phyloP scores from a whole-genome alignment of 106 monocot genomes.

The Ottelia alismoides region DNA sequence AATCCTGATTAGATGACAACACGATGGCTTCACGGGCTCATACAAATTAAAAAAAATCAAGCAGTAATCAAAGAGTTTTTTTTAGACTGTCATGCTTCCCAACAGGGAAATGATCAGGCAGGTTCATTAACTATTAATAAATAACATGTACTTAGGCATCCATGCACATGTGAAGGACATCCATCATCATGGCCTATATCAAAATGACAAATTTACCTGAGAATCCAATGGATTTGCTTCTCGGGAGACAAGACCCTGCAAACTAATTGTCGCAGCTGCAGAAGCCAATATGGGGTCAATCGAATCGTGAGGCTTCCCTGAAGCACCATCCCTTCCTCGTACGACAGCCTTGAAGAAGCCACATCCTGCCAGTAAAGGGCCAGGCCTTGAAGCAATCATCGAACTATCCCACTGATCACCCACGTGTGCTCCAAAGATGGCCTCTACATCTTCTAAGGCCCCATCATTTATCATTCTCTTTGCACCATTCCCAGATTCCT shows the following conservation, averaged over 20 bases:
- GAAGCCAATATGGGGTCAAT: constrained; percentile 48
- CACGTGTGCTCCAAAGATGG: constrained; percentile 72
- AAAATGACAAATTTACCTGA: constrained; percentile 19
- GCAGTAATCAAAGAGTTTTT: background rate
- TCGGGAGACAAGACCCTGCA: constrained; percentile 59
- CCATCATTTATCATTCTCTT: constrained; percentile 75
- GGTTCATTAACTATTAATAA: background rate
- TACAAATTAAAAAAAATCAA: background rate
- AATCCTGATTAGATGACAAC: too few species aligned
- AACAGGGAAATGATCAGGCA: background rate
- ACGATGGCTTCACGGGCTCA: too few species aligned
- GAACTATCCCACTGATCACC: constrained; percentile 35
- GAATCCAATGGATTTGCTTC: constrained; percentile 72
- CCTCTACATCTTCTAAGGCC: constrained; percentile 45
- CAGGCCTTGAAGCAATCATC: constrained; percentile 48
- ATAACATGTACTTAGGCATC: background rate
- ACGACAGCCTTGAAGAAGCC: constrained; percentile 58
- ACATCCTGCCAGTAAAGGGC: constrained; percentile 74
- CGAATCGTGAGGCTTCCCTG: constrained; percentile 13
- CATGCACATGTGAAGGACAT: background rate
- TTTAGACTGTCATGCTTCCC: too few species aligned
- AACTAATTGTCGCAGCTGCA: constrained; percentile 39
- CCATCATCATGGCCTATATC: background rate
- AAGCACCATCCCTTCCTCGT: background rate
- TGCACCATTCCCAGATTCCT: constrained; percentile 66